phyloP scores from a whole-genome alignment of 148 eudicot genomes.

The Dianthus caryophyllus region DNA sequence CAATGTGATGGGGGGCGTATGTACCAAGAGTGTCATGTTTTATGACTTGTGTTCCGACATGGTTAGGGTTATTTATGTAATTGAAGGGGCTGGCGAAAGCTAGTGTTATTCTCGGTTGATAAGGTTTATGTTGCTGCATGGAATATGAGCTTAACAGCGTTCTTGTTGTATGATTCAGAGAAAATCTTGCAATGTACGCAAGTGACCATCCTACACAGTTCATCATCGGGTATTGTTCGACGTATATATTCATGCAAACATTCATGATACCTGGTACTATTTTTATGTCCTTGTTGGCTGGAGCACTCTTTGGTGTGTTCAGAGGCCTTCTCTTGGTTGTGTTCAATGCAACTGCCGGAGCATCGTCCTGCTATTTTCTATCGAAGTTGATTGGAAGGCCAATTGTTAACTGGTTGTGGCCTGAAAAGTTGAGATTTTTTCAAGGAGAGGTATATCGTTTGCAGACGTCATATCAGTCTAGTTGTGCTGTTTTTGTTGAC shows the following conservation, averaged over 20 bases:
- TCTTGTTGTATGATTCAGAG: constrained; percentile 49
- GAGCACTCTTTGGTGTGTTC: constrained; percentile 90
- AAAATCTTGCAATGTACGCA: constrained; percentile 73
- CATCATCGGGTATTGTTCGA: constrained; percentile 88
- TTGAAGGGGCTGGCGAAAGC: not conserved
- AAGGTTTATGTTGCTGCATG: not conserved
- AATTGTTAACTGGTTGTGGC: constrained; percentile 81
- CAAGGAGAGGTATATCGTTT: constrained; percentile 62
- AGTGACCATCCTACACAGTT: constrained; percentile 76
- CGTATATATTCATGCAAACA: constrained; percentile 99
- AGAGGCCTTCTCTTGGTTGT: constrained; percentile 86
- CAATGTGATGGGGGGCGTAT: not conserved
- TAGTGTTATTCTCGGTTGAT: not conserved
- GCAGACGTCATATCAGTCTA: not conserved
- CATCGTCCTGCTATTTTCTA: constrained; percentile 79
- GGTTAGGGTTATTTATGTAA: not conserved
- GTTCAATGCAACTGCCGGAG: constrained; percentile 83
- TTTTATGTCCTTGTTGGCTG: constrained; percentile 96
- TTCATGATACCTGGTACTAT: constrained; percentile 99
- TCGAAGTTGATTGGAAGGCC: constrained; percentile 90
- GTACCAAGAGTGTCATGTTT: not conserved
- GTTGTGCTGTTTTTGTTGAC: not conserved
- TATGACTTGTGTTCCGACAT: not conserved
- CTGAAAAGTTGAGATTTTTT: constrained; percentile 71
- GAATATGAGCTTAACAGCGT: constrained; percentile 5